These are phyloP conservation scores for Parietichytrium sp. DNA, from an alignment of 108 stramenopile species.

Conservation along the genomic window DNA sequence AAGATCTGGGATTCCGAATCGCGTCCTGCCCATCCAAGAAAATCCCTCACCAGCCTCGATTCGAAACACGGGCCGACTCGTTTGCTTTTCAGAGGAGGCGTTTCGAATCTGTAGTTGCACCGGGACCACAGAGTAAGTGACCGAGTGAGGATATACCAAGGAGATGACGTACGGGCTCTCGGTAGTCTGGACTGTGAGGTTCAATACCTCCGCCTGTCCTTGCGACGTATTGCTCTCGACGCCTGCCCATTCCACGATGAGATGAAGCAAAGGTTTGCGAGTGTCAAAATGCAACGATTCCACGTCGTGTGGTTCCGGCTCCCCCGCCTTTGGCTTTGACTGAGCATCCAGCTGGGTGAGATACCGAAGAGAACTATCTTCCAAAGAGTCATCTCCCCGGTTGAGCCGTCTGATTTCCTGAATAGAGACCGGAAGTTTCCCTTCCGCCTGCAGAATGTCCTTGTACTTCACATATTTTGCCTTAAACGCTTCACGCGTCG, in stretches of 20 bases:
- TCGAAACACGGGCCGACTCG: neutral
- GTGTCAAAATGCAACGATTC: neutral
- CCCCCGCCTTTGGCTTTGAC: neutral
- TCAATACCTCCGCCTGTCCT: constrained; percentile 20
- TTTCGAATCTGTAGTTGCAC: neutral
- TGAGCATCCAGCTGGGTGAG: neutral
- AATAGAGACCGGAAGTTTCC: neutral
- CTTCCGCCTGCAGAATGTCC: neutral
- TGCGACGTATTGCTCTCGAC: neutral
- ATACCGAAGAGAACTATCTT: neutral
- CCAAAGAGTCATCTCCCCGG: neutral
- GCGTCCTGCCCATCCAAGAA: neutral
- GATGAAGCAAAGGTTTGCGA: neutral
- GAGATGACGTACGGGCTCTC: neutral
- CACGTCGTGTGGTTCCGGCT: neutral
- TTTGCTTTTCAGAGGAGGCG: neutral
- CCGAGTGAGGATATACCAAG: neutral
- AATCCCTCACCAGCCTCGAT: neutral
- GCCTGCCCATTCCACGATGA: neutral
- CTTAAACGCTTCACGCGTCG: neutral
- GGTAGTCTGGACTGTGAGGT: neutral
- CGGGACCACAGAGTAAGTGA: neutral
- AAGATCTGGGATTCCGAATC: neutral
- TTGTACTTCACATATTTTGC: neutral
- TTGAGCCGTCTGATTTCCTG: neutral